Evolutionary conservation across 1,284 basidiomycete species (phyloP).

Genomic region (Polyporus tsugae): DNA sequence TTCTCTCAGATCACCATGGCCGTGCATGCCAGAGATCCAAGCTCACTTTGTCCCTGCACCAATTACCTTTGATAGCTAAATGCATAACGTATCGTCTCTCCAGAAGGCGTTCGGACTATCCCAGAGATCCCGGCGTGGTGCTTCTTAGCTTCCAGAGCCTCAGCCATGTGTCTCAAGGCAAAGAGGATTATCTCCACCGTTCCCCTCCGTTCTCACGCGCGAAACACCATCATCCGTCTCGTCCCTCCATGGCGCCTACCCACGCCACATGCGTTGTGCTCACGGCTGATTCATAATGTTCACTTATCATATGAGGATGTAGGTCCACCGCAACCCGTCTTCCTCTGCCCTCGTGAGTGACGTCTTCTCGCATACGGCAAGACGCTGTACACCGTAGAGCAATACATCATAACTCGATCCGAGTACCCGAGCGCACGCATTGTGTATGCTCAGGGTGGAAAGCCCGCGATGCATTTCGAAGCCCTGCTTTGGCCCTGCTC

Average conservation of each 20-base stretch:
- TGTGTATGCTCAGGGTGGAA: constrained; percentile 16
- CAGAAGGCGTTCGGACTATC: constrained; percentile 28
- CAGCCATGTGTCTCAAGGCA: constrained; percentile 23
- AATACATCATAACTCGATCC: constrained; percentile 3
- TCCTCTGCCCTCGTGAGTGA: constrained; percentile 17
- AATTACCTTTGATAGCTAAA: constrained; percentile 36
- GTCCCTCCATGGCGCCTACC: constrained; percentile 20
- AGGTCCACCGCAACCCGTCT: constrained; percentile 27
- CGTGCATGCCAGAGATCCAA: constrained; percentile 25
- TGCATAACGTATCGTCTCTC: constrained; percentile 31
- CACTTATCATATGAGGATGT: constrained; percentile 34
- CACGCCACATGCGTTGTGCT: constrained; percentile 32
- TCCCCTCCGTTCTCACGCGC: constrained; percentile 28
- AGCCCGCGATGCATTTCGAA: constrained; percentile 18
- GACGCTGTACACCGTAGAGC: constrained; percentile 8
- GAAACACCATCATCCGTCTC: constrained; percentile 24
- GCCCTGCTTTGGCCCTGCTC: no score
- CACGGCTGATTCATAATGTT: constrained; percentile 36
- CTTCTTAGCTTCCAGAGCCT: constrained; percentile 21
- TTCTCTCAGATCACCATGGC: constrained; percentile 21
- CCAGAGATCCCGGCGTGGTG: constrained; percentile 28
- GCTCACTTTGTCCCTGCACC: constrained; percentile 19
- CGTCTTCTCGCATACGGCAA: neutral
- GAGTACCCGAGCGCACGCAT: constrained; percentile 10
- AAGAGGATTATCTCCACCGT: constrained; percentile 34